Percentiles rank a stretch among this genome's conserved stretches.
Conservation (phyloP, 2,329 filamentous ascomycete genomes). For the Ceratocystis harringtonii region DNA sequence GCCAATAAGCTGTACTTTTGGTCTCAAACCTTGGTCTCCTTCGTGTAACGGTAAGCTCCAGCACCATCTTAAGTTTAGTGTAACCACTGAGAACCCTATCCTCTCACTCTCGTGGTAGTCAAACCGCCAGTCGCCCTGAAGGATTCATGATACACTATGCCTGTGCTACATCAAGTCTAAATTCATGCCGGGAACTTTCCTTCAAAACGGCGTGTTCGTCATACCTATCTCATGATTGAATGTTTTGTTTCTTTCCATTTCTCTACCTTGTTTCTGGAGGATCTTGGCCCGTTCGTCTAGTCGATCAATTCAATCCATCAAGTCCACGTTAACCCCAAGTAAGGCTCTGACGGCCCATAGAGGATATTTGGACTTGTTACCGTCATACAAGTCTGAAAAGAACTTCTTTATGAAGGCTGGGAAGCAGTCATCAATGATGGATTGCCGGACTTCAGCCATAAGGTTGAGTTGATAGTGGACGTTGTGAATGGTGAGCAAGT, state of each 20-base stretch:
- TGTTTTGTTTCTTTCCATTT: background rate
- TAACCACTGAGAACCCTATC: background rate
- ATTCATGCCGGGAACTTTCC: background rate
- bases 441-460: conserved; percentile 59
- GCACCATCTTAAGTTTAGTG: background rate
- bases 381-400: conserved; percentile 54
- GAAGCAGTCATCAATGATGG: conserved; percentile 68
- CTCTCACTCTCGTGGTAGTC: background rate
- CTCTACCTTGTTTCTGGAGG: background rate
- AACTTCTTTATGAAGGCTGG: conserved; percentile 65
- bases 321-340: conserved; percentile 61
- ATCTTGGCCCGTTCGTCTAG: background rate
- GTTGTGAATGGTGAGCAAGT: conserved; percentile 81
- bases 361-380: conserved; percentile 50
- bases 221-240: background rate
- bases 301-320: conserved; percentile 29
- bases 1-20: background rate
- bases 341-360: conserved; percentile 74
- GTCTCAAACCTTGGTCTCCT: background rate
- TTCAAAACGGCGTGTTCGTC: background rate
- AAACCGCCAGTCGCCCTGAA: background rate
- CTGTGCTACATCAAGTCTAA: background rate
- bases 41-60: background rate
- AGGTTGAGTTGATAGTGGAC: conserved; percentile 80
- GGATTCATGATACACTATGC: background rate